Conservation (phyloP, 306 rosid species). For the Lathyrus tuberosus region DNA sequence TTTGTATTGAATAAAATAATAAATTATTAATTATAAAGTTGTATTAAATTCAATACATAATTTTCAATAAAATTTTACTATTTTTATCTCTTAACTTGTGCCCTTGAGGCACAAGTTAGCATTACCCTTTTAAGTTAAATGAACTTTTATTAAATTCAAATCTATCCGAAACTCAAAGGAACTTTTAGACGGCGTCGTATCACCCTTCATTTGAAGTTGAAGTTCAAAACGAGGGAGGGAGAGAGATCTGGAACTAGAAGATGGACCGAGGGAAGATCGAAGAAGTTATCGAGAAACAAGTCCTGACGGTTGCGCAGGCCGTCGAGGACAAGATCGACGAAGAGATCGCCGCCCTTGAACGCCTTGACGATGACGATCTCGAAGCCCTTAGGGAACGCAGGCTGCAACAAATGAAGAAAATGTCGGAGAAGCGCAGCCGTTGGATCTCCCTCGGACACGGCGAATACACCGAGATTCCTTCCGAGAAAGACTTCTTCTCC, state of each 20-base stretch:
- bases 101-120: too few species aligned
- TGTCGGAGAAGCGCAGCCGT: slow-evolving; percentile 92
- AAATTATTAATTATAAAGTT: too few species aligned
- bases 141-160: neutral
- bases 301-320: slow-evolving; percentile 81
- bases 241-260: slow-evolving; percentile 39
- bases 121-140: too few species aligned
- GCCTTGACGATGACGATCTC: slow-evolving; percentile 74
- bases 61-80: too few species aligned
- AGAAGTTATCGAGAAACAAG: slow-evolving; percentile 86
- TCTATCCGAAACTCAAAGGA: neutral
- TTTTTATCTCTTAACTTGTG: too few species aligned
- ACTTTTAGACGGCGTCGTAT: slow-evolving; percentile 20
- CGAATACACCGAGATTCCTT: slow-evolving; percentile 73
- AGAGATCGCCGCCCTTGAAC: slow-evolving; percentile 85
- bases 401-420: slow-evolving; percentile 93
- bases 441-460: slow-evolving; percentile 95
- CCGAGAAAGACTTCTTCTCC: slow-evolving; percentile 92
- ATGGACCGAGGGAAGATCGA: slow-evolving; percentile 73
- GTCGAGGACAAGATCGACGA: slow-evolving; percentile 91
- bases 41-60: too few species aligned
- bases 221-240: slow-evolving; percentile 5
- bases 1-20: too few species aligned
- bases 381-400: slow-evolving; percentile 90
- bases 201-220: slow-evolving; percentile 5